Conservation (phyloP, 2,329 filamentous ascomycete species). For the Dothideomycetes sp. region DNA sequence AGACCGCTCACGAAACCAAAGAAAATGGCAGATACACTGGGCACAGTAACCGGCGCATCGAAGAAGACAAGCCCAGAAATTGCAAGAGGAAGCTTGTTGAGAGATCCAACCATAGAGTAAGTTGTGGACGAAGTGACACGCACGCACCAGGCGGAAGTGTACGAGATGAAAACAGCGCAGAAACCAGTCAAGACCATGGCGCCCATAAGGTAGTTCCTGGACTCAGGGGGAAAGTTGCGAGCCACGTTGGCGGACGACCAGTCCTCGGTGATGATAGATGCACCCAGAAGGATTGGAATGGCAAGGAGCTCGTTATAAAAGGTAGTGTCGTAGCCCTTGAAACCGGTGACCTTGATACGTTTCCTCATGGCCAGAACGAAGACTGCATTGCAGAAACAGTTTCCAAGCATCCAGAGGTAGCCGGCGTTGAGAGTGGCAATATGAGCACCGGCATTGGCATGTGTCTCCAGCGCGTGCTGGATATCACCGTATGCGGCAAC, state of each 20-base stretch:
- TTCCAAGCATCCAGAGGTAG: slow-evolving; percentile 96
- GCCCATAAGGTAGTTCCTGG: slow-evolving; percentile 66
- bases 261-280: slow-evolving; percentile 76
- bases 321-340: slow-evolving; percentile 99
- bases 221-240: slow-evolving; percentile 77
- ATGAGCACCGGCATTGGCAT: slow-evolving; percentile 46
- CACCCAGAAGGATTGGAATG: slow-evolving; percentile 77
- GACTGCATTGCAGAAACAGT: slow-evolving; percentile 86
- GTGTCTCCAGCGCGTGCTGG: slow-evolving; percentile 55
- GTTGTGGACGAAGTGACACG: slow-evolving; percentile 95
- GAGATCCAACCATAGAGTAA: slow-evolving; percentile 94
- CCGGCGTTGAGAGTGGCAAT: slow-evolving; percentile 87
- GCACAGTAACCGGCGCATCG: slow-evolving; percentile 82
- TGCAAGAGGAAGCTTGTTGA: slow-evolving; percentile 97
- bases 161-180: slow-evolving; percentile 95
- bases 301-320: slow-evolving; percentile 95
- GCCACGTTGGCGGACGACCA: slow-evolving; percentile 79
- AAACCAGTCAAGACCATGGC: slow-evolving; percentile 93
- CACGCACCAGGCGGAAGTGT: slow-evolving; percentile 98
- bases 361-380: slow-evolving; percentile 93
- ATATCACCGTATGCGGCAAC: slow-evolving; percentile 97
- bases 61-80: slow-evolving; percentile 92
- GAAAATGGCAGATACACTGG: slow-evolving; percentile 81
- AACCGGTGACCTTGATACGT: slow-evolving; percentile 98
- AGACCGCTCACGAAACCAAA: slow-evolving; percentile 88